phyloP scores from a whole-genome alignment of 441 rosid genomes.

The Jatropha multifida region DNA sequence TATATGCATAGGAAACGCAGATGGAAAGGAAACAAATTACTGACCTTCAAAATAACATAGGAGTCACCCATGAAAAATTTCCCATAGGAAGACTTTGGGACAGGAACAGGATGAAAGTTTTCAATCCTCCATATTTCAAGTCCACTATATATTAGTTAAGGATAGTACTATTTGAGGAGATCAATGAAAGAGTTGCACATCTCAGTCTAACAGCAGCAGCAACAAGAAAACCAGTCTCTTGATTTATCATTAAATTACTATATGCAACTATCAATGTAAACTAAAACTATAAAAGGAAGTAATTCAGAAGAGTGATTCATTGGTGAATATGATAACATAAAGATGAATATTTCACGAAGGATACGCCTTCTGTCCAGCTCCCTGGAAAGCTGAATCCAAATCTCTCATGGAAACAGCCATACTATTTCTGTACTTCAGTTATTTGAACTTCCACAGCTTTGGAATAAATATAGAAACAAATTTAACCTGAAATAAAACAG shows the following conservation, averaged over 20 bases:
- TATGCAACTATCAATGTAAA: constrained; percentile 2
- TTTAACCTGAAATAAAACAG: constrained; percentile 39
- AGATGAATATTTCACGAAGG: constrained; percentile 37
- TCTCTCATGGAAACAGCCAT: constrained; percentile 96
- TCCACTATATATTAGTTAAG: constrained; percentile 70
- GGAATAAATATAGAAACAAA: constrained; percentile 26
- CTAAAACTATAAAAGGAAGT: not conserved
- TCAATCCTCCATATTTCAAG: constrained; percentile 93
- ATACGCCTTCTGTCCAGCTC: constrained; percentile 96
- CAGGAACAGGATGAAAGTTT: constrained; percentile 63
- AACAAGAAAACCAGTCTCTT: not conserved
- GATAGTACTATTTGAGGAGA: constrained; percentile 26
- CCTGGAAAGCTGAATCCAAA: constrained; percentile 92
- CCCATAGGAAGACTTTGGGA: constrained; percentile 69
- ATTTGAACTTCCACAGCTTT: constrained; percentile 32
- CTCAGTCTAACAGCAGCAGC: constrained; percentile 17
- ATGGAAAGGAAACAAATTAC: constrained; percentile 11
- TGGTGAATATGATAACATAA: not conserved
- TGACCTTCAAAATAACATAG: constrained; percentile 81
- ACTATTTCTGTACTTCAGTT: constrained; percentile 32
- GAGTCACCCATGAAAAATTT: constrained; percentile 93
- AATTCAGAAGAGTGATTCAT: not conserved
- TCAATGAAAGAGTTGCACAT: constrained; percentile 9
- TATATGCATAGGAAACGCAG: constrained; percentile 1
- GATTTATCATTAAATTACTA: not conserved